A percentile compares a stretch with the other conserved stretches of the same genome.
Evolutionary conservation across 768 basidiomycete genomes (phyloP).

Genomic region (Tricholoma hemisulphureum): DNA sequence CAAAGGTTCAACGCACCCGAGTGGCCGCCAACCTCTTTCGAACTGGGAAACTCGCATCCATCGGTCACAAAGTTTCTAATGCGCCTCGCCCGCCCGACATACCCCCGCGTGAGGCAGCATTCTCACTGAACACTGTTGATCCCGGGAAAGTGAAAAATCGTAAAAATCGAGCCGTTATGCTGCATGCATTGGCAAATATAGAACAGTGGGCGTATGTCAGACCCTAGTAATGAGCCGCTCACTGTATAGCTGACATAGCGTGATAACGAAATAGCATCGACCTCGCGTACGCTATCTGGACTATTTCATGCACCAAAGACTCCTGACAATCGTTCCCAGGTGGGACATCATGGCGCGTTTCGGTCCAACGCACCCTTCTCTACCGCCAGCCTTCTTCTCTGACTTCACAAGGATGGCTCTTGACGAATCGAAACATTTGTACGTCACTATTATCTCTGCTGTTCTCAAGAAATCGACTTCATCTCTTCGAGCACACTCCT

Average conservation of each 20-base stretch:
- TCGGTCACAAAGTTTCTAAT: slow-evolving; percentile 54
- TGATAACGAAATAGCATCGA: slow-evolving; percentile 50
- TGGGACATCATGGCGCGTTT: slow-evolving; percentile 87
- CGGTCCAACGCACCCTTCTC: slow-evolving; percentile 53
- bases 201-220: slow-evolving; percentile 82
- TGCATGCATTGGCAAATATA: slow-evolving; percentile 82
- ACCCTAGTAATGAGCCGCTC: neutral
- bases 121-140: slow-evolving; percentile 51
- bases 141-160: slow-evolving; percentile 58
- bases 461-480: neutral
- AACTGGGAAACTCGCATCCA: slow-evolving; percentile 63
- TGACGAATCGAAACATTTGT: slow-evolving; percentile 86
- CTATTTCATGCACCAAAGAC: neutral
- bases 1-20: slow-evolving; percentile 64
- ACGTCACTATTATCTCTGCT: slow-evolving; percentile 3
- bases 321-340: slow-evolving; percentile 29
- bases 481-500: slow-evolving; percentile 47
- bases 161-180: slow-evolving; percentile 68
- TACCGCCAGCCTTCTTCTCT: slow-evolving; percentile 74
- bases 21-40: slow-evolving; percentile 69
- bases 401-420: slow-evolving; percentile 84
- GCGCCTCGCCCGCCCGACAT: slow-evolving; percentile 58
- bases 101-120: slow-evolving; percentile 59
- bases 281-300: slow-evolving; percentile 52
- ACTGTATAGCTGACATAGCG: neutral